Evolutionary conservation across 2,329 filamentous ascomycete genomes (phyloP), one percentile per base, ranked within the genome.

Genomic region (Diaporthe vaccinii): DNA sequence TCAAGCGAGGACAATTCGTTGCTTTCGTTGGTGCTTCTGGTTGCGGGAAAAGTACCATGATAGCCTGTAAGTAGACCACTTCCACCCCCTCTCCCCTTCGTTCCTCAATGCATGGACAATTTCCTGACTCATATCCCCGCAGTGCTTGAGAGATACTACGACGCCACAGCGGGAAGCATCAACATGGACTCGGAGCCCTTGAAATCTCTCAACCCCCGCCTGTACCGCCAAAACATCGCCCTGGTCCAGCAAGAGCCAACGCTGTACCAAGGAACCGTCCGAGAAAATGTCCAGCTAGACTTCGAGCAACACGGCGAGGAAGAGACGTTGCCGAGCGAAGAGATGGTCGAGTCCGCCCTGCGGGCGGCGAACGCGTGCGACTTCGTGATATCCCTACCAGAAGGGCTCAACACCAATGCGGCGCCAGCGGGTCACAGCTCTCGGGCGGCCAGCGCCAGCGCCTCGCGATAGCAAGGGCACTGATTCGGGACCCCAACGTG

Each of bases 231-330:
- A 91, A n/a, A 90, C 88, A 4, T 88, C 91, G 58, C 65, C n/a
- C 57, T 76, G 1, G 91, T 91, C 20, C 88, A 90, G 0, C 90
- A 91, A 77, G 90, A 91, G 77, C 87, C 90, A 0, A 88, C 90
- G 22, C 82, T 91, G 10, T 90, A 90, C 80, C 89, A 87, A 76
- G 89, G 89, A 34, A 86, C 85, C 0, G 76, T 83, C 31, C 76
- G 80, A 8, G 80, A 83, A 34, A 83, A 83, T 73, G 80, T 83
- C 49, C 76, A 81, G 10, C 76, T 83, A 1, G 82, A 82, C 8
- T 77, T 81, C 5, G 77, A 81, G 62, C 76, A 78, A 10, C 46
- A 20, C 9, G 41, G 57, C 20, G 44, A 68, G 12, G 44, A 25
- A 3, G 12, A 51, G 28, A 65, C 14, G 58, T 74, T 25, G 74